These are phyloP conservation scores for Calophaca sinica DNA, from an alignment of 306 rosid species.

Conservation along the genomic window DNA sequence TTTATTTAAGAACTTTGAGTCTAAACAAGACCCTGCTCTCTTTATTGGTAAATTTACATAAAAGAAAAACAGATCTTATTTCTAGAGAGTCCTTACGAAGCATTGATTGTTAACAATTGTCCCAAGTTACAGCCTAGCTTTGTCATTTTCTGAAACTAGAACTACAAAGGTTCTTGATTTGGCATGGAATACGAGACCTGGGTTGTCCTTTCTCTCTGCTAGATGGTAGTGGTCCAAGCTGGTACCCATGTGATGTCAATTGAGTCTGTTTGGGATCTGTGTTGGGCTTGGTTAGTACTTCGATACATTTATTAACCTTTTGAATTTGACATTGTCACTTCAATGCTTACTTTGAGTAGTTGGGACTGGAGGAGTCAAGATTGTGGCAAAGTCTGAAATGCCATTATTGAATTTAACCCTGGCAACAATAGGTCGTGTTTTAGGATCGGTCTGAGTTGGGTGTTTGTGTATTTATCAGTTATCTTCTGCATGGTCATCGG, in stretches of 20 bases:
- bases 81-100: not conserved
- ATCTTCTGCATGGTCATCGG: too few species aligned
- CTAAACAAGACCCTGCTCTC: too few species aligned
- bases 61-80: not conserved
- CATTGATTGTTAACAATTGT: constrained; percentile 1
- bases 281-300: constrained; percentile 7
- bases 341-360: not conserved
- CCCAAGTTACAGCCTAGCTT: constrained; percentile 11
- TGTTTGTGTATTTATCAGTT: too few species aligned
- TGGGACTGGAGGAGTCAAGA: constrained; percentile 25
- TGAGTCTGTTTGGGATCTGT: constrained; percentile 28
- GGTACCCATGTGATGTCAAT: constrained; percentile 21
- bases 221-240: constrained; percentile 12
- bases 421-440: not conserved
- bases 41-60: too few species aligned
- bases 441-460: too few species aligned
- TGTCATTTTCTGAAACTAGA: not conserved
- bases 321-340: not conserved
- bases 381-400: constrained; percentile 35
- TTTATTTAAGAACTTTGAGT: too few species aligned
- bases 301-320: constrained; percentile 25
- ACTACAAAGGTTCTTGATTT: not conserved
- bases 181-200: constrained; percentile 16
- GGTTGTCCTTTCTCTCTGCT: constrained; percentile 3
- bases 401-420: constrained; percentile 5